Evolutionary conservation across 805 yeast genomes (phyloP), one percentile per base, ranked within the genome.

Genomic region (Candida sphagnicola): DNA sequence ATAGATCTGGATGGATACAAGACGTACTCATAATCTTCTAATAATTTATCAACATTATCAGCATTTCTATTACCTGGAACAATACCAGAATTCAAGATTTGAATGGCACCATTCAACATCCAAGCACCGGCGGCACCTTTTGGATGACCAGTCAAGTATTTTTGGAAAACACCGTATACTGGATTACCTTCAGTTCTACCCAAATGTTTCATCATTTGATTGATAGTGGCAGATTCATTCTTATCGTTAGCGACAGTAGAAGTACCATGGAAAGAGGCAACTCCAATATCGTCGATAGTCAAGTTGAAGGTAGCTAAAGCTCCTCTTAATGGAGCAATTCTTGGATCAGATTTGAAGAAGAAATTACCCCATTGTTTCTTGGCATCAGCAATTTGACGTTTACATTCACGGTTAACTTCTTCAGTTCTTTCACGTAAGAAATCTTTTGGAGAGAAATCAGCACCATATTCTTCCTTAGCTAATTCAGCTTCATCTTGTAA

Each of bases 51-150:
- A 54, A 93, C 80, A 61, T 93, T 93, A 67, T 93, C 99, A 48
- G 99, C 99, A 58, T 93, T 95, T 69, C 97, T 81, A 78, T 93
- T 93, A 65, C 99, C 99, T 53, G 99, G 99, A 53, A 93, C 95
- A 56, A 90, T 58, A 67, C 99, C 98, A 56, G 85, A 65, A 72
- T 87, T 85, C 63, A 93, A 74, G 51, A 90, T 82, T 74, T 93
- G 99, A 51, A 93, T 72, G 41, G 88, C 96, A 69, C 99, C 99
- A 67, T 93, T 95, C 78, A 93, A 72, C 99, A 93, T 93, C 99
- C 99, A 93, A 42, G 99, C 98, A 77, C 97, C 99, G 42, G 99
- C 99, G 55, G 99, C 99, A 79, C 99, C 99, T 85, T 93, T 93
- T 56, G 99, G 99, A 75, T 93, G 99, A 71, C 99, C 99, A 55